Evolutionary conservation across 2,329 filamentous ascomycete genomes (phyloP).

Genomic region (Madurella fahalii): DNA sequence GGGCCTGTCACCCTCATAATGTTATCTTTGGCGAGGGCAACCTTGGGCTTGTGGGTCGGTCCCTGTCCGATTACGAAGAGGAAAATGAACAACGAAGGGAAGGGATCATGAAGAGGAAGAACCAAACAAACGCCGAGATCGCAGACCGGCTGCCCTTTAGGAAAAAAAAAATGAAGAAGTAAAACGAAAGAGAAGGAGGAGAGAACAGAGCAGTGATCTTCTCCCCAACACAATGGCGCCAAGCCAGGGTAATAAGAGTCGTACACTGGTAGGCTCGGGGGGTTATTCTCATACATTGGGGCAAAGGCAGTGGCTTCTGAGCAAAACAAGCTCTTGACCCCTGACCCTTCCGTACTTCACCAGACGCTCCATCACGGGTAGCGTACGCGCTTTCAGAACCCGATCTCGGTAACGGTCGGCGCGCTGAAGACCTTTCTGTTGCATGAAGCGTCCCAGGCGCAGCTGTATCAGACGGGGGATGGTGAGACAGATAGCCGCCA

Average conservation of each 20-base stretch:
- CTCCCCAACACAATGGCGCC: constrained; percentile 2
- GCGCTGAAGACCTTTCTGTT: background rate
- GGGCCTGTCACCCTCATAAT: constrained; percentile 20
- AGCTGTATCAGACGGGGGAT: constrained; percentile 9
- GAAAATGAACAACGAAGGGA: background rate
- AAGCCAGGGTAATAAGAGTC: constrained; percentile 13
- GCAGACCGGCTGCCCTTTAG: constrained; percentile 21
- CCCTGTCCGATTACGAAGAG: constrained; percentile 10
- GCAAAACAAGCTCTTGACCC: constrained; percentile 1
- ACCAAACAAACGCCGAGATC: constrained; percentile 7
- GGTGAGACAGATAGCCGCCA: constrained; percentile 11
- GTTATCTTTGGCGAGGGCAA: background rate
- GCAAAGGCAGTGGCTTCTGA: background rate
- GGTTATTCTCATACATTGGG: no score
- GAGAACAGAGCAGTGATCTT: constrained; percentile 5
- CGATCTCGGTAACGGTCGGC: background rate
- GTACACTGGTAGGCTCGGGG: background rate
- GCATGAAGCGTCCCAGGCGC: constrained; percentile 5
- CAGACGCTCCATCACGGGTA: background rate
- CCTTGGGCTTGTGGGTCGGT: constrained; percentile 1
- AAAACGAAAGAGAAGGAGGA: constrained; percentile 4
- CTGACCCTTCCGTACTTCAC: background rate
- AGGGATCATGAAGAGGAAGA: background rate
- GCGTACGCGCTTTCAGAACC: background rate
- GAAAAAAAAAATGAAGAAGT: constrained; percentile 1